Base-by-base conservation (phyloP, 306 rosid genomes). In the Calophaca sinica region DNA sequence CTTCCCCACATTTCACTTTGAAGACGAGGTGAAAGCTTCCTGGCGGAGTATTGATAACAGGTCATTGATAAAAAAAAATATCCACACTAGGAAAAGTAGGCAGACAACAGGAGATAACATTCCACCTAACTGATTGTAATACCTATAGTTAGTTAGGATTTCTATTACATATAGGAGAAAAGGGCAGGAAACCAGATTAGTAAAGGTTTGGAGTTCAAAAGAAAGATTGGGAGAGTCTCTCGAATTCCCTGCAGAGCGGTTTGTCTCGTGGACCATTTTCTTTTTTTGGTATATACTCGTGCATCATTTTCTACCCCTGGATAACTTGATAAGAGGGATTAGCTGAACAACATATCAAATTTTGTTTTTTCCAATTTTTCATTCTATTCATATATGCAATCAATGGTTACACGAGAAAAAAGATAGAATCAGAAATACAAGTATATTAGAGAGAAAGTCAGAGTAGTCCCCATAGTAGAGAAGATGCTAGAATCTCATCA, bases 281-380 rank as follows among this genome's bases (percentile, higher is more conserved):
- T 20, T 20, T 20, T 20, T 20, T 20, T 20, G 26, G 26, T 20
- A 20, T 20, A 20, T 20, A 20, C 26, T 20, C 26, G 26, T 20
- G n/a, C 29, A 38, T 62, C 42, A 74, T 42, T 12, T 5, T 60
- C 48, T 60, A 35, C 61, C 70, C 9, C 3, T 46, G 35, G 26
- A 35, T 62, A 32, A 62, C 55, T 75, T 75, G 44, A 50, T 8
- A 28, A 49, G 32, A 49, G 33, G 33, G 15, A 63, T 39, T 20
- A 35, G 33, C 45, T 39, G 78, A 73, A 73, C 31, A 48, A 54
- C 55, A 53, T 6, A 20, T 13, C 36, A 28, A 7, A 52, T 68
- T 14, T 13, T 11, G 38, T 10, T 51, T 11, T 9, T 10, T 7
- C 26, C 20, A 9, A 31, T 20, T 62, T 48, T 62, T 74, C 7